These are phyloP conservation scores for Sporothrix pseudoabietina DNA, from an alignment of 2,329 filamentous ascomycete species.

Conservation along the genomic window DNA sequence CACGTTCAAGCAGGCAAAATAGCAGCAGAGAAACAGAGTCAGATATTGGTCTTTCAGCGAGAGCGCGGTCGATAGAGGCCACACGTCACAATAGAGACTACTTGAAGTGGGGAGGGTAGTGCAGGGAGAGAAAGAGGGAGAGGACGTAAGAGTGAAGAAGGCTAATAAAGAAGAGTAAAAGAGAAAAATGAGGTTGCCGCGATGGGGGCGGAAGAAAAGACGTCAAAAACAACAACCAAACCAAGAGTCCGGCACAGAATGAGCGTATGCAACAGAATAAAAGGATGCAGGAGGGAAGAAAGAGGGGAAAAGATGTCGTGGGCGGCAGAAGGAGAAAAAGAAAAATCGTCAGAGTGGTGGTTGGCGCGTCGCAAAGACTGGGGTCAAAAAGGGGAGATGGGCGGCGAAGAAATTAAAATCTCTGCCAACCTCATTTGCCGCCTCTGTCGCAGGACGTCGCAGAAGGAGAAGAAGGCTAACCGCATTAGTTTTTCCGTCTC, in stretches of 20 bases:
- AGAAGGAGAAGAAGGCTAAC: constrained; percentile 1
- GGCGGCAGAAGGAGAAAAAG: not conserved
- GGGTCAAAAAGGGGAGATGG: not conserved
- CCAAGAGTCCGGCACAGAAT: not conserved
- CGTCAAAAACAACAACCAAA: not conserved
- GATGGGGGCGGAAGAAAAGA: constrained; percentile 2
- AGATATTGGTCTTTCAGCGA: constrained; percentile 1
- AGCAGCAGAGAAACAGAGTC: constrained; percentile 20
- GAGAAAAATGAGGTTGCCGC: not conserved
- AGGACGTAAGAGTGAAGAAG: not conserved
- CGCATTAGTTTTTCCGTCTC: constrained; percentile 13
- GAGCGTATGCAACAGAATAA: too few relatives aligned
- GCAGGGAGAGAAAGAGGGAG: not conserved
- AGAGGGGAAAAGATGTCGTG: constrained; percentile 2
- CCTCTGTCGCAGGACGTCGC: constrained; percentile 22
- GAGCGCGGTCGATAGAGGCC: not conserved
- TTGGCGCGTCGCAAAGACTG: constrained; percentile 16
- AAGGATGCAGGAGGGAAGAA: not conserved
- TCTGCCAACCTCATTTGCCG: constrained; percentile 28
- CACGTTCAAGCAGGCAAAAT: constrained; percentile 21
- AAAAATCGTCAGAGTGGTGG: not conserved
- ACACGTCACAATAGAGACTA: constrained; percentile 28
- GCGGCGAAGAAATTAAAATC: constrained; percentile 7
- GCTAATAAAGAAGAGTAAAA: not conserved
- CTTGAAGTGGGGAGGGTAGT: not conserved